Conservation (phyloP, 2,329 filamentous ascomycete species). For the Cladophialophora immunda region DNA sequence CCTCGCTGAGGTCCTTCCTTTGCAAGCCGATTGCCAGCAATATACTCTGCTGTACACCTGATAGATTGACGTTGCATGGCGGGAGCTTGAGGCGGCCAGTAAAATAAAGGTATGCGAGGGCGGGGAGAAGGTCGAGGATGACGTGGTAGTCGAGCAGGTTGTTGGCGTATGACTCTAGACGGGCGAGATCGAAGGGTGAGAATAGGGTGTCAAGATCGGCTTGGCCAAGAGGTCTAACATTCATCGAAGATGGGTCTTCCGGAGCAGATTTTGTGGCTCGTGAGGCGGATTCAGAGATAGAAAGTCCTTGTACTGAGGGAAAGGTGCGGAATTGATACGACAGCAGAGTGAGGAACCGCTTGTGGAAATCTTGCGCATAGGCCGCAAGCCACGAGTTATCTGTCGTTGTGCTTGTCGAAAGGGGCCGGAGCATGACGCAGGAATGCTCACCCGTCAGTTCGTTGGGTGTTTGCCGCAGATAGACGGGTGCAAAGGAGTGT, state of each 20-base stretch:
- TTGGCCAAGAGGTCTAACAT: constrained; percentile 70
- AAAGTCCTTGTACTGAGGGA: constrained; percentile 77
- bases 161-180: constrained; percentile 92
- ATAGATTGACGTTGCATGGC: constrained; percentile 69
- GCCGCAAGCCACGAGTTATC: constrained; percentile 88
- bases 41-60: constrained; percentile 84
- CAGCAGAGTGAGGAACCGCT: constrained; percentile 86
- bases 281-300: constrained; percentile 85
- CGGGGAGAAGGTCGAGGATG: constrained; percentile 89
- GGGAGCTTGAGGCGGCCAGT: constrained; percentile 70
- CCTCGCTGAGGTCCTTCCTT: constrained; percentile 81
- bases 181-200: constrained; percentile 93
- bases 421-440: constrained; percentile 91
- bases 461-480: constrained; percentile 93
- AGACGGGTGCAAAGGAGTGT: constrained; percentile 84
- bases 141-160: constrained; percentile 98
- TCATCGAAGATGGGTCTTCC: constrained; percentile 67
- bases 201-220: constrained; percentile 77
- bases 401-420: constrained; percentile 63
- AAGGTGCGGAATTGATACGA: constrained; percentile 93
- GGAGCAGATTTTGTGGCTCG: constrained; percentile 62
- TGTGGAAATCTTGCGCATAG: constrained; percentile 92
- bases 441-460: constrained; percentile 97
- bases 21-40: constrained; percentile 91
- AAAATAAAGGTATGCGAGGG: constrained; percentile 85